Percentiles rank a stretch among this genome's conserved stretches.
phyloP scores from a whole-genome alignment of 176 grass and related monocot genomes.

The Zizania latifolia region DNA sequence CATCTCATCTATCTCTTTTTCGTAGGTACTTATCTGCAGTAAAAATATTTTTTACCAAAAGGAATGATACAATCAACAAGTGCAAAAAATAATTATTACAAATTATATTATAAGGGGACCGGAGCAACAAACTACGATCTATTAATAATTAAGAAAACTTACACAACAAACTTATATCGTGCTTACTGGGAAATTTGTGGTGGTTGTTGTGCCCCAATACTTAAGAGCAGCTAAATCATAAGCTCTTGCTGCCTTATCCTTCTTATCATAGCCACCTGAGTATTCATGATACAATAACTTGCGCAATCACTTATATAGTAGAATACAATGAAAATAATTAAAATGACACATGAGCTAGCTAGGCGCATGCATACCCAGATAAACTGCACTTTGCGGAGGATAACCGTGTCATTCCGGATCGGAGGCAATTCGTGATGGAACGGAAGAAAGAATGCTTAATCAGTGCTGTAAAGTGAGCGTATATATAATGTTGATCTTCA shows the following conservation, averaged over 20 bases:
- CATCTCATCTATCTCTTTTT: constrained; percentile 61
- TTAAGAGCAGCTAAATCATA: constrained; percentile 79
- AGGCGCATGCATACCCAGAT: constrained; percentile 45
- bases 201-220: constrained; percentile 66
- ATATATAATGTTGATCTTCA: background rate
- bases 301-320: background rate
- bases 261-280: constrained; percentile 64
- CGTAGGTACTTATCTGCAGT: constrained; percentile 44
- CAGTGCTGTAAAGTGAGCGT: background rate
- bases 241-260: constrained; percentile 66
- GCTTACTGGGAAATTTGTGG: constrained; percentile 62
- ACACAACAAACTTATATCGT: background rate
- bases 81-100: background rate
- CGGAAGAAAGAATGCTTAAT: constrained; percentile 3
- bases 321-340: background rate
- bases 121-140: background rate
- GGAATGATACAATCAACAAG: background rate
- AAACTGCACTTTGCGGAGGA: constrained; percentile 39
- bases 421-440: background rate
- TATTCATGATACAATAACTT: background rate
- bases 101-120: too few species aligned
- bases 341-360: background rate
- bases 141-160: background rate
- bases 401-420: constrained; percentile 20
- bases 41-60: background rate